Base-by-base conservation (phyloP, 306 rosid genomes). In the Prunus salicina region DNA sequence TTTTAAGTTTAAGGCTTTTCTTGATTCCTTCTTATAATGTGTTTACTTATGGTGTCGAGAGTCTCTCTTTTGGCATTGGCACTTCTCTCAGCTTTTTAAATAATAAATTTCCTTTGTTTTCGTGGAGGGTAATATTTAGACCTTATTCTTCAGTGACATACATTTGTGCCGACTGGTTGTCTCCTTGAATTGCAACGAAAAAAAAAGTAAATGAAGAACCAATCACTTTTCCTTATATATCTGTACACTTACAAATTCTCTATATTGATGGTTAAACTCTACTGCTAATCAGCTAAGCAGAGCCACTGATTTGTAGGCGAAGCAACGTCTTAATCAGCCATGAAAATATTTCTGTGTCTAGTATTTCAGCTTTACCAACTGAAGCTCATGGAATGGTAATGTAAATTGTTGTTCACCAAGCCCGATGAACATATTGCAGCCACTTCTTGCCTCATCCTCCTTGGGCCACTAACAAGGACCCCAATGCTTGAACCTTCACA, bases 401-500 rank as follows among this genome's bases (percentile, higher is more conserved):
- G 81, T 8, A 79, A 30, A 6, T 34, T 34, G 73, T 83, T 85
- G 18, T 81, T 56, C 16, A 71, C 74, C 11, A 22, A 50, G n/a
- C 73, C 50, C 20, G 87, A 82, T 24, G 76, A 73, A 53, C 86
- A 89, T 15, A 84, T 79, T 13, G 80, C 81, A 50, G 93, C 93
- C 62, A 82, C 90, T 67, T 89, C 84, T 30, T 82, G 87, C 73
- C 83, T 86, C 87, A 83, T 76, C 56, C 71, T 81, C 74, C 72
- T 80, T 68, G 90, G 89, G 2, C 87, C 90, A 25, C 90, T 84
- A 6, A 81, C 93, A 64, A 84, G 71, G 69, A 86, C 87, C 69
- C 90, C 90, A 22, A 82, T 47, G 78, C 84, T 86, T 32, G 93
- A 73, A 71, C 82, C 83, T 47, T 80, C 53, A 25, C 79, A 75